Evolutionary conservation across 2,329 filamentous ascomycete genomes (phyloP).

Genomic region (Atkinsonella texensis): DNA sequence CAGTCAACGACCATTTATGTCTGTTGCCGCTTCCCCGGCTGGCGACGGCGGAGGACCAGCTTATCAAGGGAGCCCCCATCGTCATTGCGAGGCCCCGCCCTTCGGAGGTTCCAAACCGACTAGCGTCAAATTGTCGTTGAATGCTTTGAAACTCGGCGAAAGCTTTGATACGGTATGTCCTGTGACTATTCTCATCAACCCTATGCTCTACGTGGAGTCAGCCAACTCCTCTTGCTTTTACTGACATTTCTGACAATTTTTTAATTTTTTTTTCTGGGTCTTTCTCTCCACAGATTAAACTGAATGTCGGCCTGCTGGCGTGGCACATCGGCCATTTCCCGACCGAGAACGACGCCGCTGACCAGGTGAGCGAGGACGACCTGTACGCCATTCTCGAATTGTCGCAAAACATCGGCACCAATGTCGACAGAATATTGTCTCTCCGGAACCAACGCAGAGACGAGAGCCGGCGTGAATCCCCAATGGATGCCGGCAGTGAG

Average conservation of each 20-base stretch:
- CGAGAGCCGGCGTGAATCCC: neutral
- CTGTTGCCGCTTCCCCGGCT: slow-evolving; percentile 3
- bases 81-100: slow-evolving; percentile 2
- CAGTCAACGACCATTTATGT: slow-evolving; percentile 4
- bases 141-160: slow-evolving; percentile 5
- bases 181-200: neutral
- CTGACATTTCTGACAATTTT: too few species aligned
- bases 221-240: too few species aligned
- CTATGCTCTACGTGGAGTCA: too few species aligned
- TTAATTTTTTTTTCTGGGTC: neutral
- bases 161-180: slow-evolving; percentile 9
- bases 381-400: slow-evolving; percentile 7
- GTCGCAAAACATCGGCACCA: slow-evolving; percentile 8
- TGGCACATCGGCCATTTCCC: slow-evolving; percentile 8
- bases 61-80: slow-evolving; percentile 1
- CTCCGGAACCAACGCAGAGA: slow-evolving; percentile 5
- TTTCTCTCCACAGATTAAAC: slow-evolving; percentile 4
- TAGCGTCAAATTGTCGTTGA: slow-evolving; percentile 5
- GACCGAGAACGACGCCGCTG: slow-evolving; percentile 1
- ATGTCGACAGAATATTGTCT: slow-evolving; percentile 6
- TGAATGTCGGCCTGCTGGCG: slow-evolving; percentile 7
- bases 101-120: neutral
- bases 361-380: slow-evolving; percentile 7
- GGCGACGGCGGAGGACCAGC: neutral
- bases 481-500: slow-evolving; percentile 1